Base-by-base conservation (phyloP, 2,329 filamentous ascomycete genomes). In the Calonectria leucothoes region DNA sequence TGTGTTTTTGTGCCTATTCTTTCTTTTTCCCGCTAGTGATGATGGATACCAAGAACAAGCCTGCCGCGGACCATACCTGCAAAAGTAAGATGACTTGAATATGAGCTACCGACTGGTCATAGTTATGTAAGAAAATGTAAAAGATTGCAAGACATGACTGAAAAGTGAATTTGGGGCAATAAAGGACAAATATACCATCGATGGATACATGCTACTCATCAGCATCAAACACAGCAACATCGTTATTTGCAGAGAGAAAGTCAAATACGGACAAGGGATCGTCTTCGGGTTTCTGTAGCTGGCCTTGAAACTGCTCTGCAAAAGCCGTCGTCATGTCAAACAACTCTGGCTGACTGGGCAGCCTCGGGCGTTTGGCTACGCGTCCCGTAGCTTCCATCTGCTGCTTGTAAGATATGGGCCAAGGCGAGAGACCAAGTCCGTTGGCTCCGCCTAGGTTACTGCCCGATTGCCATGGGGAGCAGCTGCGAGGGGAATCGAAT, bases 191-290 rank as follows among this genome's bases (percentile, higher is more conserved):
- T 69, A 45, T 20, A 63, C 27, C 25, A 10, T 35, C 27, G 17
- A 10, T 35, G 49, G 23, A 51, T 59, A 42, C 3, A n/a, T 5
- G 0, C 48, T 71, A 80, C 11, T 80, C 79, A 2, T 79, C 79
- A n/a, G 74, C 63, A 23, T 76, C 76, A 33, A 81, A 80, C 35
- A 78, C 76, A 10, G 78, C 68, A 31, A 81, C 71, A n/a, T 81
- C 79, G 6, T 74, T 76, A 39, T 73, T 73, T 1, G 71, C 63
- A 5, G 64, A 55, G 1, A 81, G 61, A 72, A 81, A 81, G 42
- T 80, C 78, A 42, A 81, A 80, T 8, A 76, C 74, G 20, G 78
- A 76, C 23, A 81, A 48, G 35, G 74, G 69, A n/a, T 81, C 79
- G 5, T 81, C 77, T 23, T 79, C 78, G 10, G 70, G 39, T 7